These are phyloP conservation scores for Cadophora malorum DNA, from an alignment of 2,329 filamentous ascomycete species.

Conservation along the genomic window DNA sequence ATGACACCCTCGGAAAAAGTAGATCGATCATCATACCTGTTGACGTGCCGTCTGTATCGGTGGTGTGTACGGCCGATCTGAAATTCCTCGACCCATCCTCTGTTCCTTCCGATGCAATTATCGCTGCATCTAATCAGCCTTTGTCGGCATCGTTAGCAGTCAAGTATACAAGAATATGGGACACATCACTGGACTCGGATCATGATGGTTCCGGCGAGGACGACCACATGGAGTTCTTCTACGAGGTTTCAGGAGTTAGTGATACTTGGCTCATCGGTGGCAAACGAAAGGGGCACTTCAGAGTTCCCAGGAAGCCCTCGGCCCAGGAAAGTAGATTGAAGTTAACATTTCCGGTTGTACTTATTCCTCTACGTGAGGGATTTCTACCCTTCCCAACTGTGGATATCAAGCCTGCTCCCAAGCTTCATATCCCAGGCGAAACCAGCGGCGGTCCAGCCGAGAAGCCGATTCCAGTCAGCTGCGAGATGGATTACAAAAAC, in stretches of 20 bases:
- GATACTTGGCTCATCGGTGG: slow-evolving; percentile 89
- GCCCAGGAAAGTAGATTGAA: slow-evolving; percentile 53
- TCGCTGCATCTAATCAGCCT: slow-evolving; percentile 67
- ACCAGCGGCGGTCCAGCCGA: slow-evolving; percentile 31
- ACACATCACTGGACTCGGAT: slow-evolving; percentile 50
- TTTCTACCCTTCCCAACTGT: slow-evolving; percentile 78
- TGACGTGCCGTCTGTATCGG: slow-evolving; percentile 81
- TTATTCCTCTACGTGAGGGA: slow-evolving; percentile 82
- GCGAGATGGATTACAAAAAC: slow-evolving; percentile 82
- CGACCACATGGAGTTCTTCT: slow-evolving; percentile 74
- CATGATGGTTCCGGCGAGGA: slow-evolving; percentile 20
- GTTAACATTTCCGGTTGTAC: slow-evolving; percentile 67
- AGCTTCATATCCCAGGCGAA: slow-evolving; percentile 31
- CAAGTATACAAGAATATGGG: slow-evolving; percentile 68
- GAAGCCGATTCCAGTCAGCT: slow-evolving; percentile 52
- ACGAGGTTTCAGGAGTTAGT: slow-evolving; percentile 76
- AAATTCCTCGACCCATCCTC: slow-evolving; percentile 52
- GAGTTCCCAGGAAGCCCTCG: slow-evolving; percentile 55
- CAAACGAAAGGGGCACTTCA: slow-evolving; percentile 78
- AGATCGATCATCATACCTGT: slow-evolving; percentile 85
- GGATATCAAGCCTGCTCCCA: slow-evolving; percentile 72
- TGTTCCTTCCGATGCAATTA: slow-evolving; percentile 45
- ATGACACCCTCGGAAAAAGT: slow-evolving; percentile 48
- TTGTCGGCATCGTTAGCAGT: slow-evolving; percentile 67
- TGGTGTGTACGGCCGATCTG: slow-evolving; percentile 82